Percentiles rank a stretch among this genome's conserved stretches.
phyloP scores from a whole-genome alignment of 331 rosid species.

The Pyrus hybrid region DNA sequence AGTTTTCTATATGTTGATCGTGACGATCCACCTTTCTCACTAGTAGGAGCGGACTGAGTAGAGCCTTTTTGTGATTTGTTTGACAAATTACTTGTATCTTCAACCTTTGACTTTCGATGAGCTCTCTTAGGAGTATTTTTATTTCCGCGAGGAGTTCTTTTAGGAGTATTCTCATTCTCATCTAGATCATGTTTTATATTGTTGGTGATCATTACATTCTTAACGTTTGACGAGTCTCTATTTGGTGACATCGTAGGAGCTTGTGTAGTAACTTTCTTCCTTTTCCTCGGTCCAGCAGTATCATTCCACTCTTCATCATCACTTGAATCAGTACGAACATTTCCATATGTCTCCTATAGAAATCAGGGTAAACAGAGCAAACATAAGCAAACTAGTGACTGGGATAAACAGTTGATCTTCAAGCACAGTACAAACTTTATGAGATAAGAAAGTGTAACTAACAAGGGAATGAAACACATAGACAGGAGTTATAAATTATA shows the following conservation, averaged over 20 bases:
- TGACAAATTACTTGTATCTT: constrained; percentile 31
- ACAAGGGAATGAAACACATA: not conserved
- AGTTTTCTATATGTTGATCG: constrained; percentile 43
- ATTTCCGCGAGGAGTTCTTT: constrained; percentile 16
- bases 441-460: not conserved
- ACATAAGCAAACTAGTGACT: constrained; percentile 8
- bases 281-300: constrained; percentile 28
- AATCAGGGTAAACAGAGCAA: constrained; percentile 17
- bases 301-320: constrained; percentile 69
- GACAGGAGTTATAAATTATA: not conserved
- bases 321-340: constrained; percentile 48
- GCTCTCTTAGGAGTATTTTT: constrained; percentile 28
- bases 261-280: constrained; percentile 31
- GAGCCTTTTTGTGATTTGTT: constrained; percentile 33
- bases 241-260: constrained; percentile 28
- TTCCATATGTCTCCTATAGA: constrained; percentile 64
- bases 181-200: constrained; percentile 6
- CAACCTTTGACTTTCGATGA: constrained; percentile 29
- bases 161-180: constrained; percentile 21
- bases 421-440: not conserved
- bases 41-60: constrained; percentile 33
- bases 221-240: constrained; percentile 23
- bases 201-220: constrained; percentile 2
- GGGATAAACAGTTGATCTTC: not conserved
- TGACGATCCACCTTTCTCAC: constrained; percentile 28